These are phyloP conservation scores for Dipodascopsis tothii DNA, from an alignment of 805 yeast genomes.

Conservation along the genomic window DNA sequence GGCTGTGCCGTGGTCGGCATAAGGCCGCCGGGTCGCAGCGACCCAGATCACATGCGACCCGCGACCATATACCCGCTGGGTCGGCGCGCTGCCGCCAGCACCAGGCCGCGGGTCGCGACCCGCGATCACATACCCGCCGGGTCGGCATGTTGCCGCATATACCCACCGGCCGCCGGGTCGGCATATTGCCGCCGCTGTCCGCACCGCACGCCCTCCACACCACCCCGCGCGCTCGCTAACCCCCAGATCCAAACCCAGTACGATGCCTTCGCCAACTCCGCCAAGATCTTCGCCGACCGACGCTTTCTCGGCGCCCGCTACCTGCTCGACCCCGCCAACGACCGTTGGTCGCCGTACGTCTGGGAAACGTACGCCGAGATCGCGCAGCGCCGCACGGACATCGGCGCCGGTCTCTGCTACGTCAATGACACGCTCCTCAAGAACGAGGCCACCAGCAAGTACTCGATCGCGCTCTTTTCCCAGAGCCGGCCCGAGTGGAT, in stretches of 20 bases:
- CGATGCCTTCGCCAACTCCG: constrained; percentile 32
- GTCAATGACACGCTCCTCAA: constrained; percentile 28
- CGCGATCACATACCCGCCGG: too few species aligned
- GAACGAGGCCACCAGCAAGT: constrained; percentile 32
- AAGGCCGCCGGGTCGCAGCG: too few species aligned
- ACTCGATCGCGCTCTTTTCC: constrained; percentile 50
- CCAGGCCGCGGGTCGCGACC: too few species aligned
- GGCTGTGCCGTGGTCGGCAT: too few species aligned
- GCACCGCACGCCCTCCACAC: background rate
- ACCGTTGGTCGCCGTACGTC: constrained; percentile 39
- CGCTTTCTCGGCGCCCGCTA: constrained; percentile 37
- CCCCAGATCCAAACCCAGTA: constrained; percentile 35
- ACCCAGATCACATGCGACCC: too few species aligned
- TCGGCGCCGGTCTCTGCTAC: constrained; percentile 51
- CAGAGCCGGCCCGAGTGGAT: constrained; percentile 63
- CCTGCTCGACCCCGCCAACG: constrained; percentile 32
- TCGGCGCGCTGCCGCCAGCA: too few species aligned
- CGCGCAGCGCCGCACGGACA: constrained; percentile 37
- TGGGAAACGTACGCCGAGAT: constrained; percentile 40
- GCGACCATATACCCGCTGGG: too few species aligned
- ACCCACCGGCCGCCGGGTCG: background rate
- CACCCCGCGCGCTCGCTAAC: too few species aligned
- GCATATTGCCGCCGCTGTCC: too few species aligned
- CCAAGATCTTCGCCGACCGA: constrained; percentile 25
- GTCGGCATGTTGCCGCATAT: background rate